A percentile compares a stretch with the other conserved stretches of the same genome.
Evolutionary conservation across 208 protist genomes (phyloP).

Genomic region (Leishmania amazonensis): DNA sequence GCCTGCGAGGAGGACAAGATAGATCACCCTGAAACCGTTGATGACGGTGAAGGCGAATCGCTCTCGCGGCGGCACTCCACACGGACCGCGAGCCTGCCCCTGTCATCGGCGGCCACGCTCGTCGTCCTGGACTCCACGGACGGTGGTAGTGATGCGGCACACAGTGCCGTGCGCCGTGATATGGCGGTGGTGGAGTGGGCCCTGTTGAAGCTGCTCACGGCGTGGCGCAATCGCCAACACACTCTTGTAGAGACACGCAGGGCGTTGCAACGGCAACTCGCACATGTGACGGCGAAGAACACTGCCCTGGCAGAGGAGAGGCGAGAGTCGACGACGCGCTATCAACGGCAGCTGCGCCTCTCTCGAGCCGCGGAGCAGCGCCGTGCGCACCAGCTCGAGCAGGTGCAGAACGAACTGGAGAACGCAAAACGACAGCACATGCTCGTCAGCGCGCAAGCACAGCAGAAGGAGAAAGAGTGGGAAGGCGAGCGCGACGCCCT

Average conservation of each 20-base stretch:
- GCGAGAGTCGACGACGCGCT: slow-evolving; percentile 8
- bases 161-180: neutral
- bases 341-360: slow-evolving; percentile 10
- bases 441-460: slow-evolving; percentile 1
- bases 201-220: slow-evolving; percentile 11
- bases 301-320: slow-evolving; percentile 2
- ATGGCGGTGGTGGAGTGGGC: neutral
- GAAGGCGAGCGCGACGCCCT: slow-evolving; percentile 18
- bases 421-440: slow-evolving; percentile 13
- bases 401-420: slow-evolving; percentile 25
- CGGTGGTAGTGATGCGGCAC: neutral
- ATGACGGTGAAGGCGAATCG: neutral
- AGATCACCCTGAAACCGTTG: neutral
- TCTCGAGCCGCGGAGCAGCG: slow-evolving; percentile 16
- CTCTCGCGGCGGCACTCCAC: neutral
- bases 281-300: neutral
- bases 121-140: neutral
- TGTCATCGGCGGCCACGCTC: neutral
- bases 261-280: neutral
- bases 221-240: slow-evolving; percentile 22
- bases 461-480: neutral
- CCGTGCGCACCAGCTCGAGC: slow-evolving; percentile 17
- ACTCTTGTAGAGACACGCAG: neutral
- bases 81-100: neutral
- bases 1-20: neutral